phyloP scores from a whole-genome alignment of 306 rosid species.

The Ziziphus jujuba region DNA sequence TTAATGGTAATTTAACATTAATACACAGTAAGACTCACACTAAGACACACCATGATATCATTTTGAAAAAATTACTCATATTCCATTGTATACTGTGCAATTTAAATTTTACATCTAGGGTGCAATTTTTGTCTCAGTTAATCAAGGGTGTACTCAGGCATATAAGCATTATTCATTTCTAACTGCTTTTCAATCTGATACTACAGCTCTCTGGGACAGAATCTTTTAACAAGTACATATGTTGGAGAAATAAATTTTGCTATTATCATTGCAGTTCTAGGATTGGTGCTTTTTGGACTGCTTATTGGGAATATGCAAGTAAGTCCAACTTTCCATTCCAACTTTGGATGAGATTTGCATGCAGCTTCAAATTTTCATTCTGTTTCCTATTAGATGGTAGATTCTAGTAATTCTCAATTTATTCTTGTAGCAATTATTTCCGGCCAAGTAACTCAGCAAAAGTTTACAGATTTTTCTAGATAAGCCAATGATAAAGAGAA shows the following conservation, averaged over 20 bases:
- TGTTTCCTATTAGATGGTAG: no score
- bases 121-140: no score
- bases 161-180: not conserved
- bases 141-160: no score
- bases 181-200: not conserved
- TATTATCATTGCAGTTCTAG: conserved; percentile 14
- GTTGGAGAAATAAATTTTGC: conserved; percentile 27
- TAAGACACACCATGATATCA: no score
- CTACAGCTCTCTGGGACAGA: conserved; percentile 35
- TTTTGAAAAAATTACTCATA: no score
- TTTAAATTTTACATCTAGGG: no score
- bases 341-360: not conserved
- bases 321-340: not conserved
- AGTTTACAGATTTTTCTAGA: not conserved
- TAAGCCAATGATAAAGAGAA: not conserved
- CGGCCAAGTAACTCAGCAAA: not conserved
- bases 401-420: no score
- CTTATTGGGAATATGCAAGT: conserved; percentile 39
- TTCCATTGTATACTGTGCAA: no score
- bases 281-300: conserved; percentile 27
- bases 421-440: no score
- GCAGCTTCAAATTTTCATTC: no score
- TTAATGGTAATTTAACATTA: no score
- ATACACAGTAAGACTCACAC: no score
- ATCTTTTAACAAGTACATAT: conserved; percentile 22